phyloP scores from a whole-genome alignment of 129 eudicot species.

The Artemisia tridentata region DNA sequence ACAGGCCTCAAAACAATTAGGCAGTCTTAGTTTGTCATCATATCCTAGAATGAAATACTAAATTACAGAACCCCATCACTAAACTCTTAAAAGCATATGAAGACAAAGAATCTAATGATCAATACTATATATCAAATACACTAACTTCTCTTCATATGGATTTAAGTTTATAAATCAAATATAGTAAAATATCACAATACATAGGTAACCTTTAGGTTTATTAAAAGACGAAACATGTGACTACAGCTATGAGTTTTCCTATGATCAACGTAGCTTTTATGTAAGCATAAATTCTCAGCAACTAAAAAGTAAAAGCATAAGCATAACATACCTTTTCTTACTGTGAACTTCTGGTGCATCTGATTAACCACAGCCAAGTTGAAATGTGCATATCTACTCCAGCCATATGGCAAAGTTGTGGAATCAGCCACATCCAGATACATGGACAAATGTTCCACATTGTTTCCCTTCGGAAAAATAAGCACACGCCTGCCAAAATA shows the following conservation, averaged over 20 bases:
- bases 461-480: conserved; percentile 90
- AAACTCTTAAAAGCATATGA: not conserved
- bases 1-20: too few relatives aligned
- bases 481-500: conserved; percentile 74
- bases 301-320: conserved; percentile 1
- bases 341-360: conserved; percentile 48
- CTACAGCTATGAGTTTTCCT: conserved; percentile 5
- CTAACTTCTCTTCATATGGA: conserved; percentile 1
- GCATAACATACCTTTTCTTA: conserved; percentile 64
- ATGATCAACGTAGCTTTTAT: not conserved
- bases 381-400: conserved; percentile 92
- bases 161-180: not conserved
- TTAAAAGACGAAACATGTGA: not conserved
- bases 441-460: conserved; percentile 86
- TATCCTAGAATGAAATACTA: too few relatives aligned
- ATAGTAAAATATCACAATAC: conserved; percentile 4
- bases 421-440: conserved; percentile 93
- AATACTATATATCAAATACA: not conserved
- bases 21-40: too few relatives aligned
- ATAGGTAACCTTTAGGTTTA: not conserved
- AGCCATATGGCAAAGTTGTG: conserved; percentile 71
- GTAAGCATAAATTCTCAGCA: conserved; percentile 9
- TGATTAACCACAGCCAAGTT: conserved; percentile 90
- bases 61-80: not conserved
- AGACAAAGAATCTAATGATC: not conserved